Evolutionary conservation across 306 rosid genomes (phyloP).

Genomic region (Trifolium dubium): DNA sequence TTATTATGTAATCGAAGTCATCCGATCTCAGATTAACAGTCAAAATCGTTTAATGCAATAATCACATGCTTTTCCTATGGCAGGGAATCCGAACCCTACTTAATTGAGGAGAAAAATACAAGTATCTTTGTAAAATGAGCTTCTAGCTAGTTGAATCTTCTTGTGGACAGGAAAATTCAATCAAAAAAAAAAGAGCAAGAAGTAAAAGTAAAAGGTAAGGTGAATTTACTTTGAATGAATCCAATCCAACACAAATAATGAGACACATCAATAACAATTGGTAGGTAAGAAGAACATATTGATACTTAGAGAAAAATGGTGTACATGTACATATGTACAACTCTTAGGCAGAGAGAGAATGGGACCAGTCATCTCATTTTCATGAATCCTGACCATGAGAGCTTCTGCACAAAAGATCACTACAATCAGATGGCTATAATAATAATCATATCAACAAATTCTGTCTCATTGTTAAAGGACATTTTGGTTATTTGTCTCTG

Average conservation of each 20-base stretch:
- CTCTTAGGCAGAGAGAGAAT: slow-evolving; percentile 32
- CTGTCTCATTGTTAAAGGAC: slow-evolving; percentile 68
- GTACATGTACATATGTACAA: slow-evolving; percentile 41
- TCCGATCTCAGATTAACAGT: not conserved
- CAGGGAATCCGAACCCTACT: not conserved
- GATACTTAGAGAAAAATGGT: slow-evolving; percentile 49
- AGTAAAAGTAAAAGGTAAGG: slow-evolving; percentile 45
- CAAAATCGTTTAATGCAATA: not conserved
- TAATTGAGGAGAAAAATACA: not conserved
- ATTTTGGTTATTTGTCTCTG: slow-evolving; percentile 49
- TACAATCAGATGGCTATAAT: slow-evolving; percentile 56
- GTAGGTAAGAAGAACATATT: slow-evolving; percentile 50
- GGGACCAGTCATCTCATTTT: slow-evolving; percentile 54
- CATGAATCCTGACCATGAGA: slow-evolving; percentile 51
- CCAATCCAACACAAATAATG: not conserved
- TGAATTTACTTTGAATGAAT: slow-evolving; percentile 47
- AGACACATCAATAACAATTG: slow-evolving; percentile 40
- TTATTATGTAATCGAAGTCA: not conserved
- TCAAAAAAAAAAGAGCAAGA: slow-evolving; percentile 25
- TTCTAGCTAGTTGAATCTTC: not conserved
- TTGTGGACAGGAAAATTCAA: not conserved
- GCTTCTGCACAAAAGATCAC: slow-evolving; percentile 57
- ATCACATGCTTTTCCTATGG: not conserved
- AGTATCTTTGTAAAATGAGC: slow-evolving; percentile 43
- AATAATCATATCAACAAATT: slow-evolving; percentile 49